Conservation (phyloP, 2,329 filamentous ascomycete genomes). For the Fusarium sp. region DNA sequence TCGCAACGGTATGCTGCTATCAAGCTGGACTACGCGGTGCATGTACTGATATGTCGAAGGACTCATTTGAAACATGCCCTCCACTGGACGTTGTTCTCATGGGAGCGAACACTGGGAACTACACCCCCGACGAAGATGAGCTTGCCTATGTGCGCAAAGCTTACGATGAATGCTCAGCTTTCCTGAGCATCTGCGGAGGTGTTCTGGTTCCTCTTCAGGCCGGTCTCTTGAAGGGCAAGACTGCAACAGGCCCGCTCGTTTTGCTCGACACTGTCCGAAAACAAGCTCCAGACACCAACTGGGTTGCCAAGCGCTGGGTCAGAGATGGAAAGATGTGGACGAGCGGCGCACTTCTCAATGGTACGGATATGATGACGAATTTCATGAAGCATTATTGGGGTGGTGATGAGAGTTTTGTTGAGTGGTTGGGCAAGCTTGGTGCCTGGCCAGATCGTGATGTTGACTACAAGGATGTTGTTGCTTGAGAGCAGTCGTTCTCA, state of each 20-base stretch:
- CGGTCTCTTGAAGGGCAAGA: conserved; percentile 53
- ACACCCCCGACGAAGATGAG: conserved; percentile 49
- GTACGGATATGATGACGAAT: conserved; percentile 48
- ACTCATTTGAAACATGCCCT: conserved; percentile 54
- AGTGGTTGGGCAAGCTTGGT: conserved; percentile 30
- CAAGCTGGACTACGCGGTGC: accelerated
- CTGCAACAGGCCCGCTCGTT: conserved; percentile 49
- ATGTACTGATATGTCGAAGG: conserved; percentile 34
- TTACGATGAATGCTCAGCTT: conserved; percentile 50
- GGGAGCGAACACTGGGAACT: conserved; percentile 48
- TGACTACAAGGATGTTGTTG: conserved; percentile 47
- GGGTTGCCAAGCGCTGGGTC: conserved; percentile 53
- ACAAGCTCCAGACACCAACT: conserved; percentile 46
- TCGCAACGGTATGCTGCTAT: conserved; percentile 43
- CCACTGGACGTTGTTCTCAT: conserved; percentile 55
- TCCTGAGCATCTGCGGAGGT: conserved; percentile 55
- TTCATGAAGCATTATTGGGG: conserved; percentile 48
- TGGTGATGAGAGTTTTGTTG: conserved; percentile 33
- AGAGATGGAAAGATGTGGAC: conserved; percentile 53
- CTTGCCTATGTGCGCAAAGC: conserved; percentile 51
- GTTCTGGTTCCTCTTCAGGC: conserved; percentile 47
- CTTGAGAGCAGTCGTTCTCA: not conserved
- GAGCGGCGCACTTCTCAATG: conserved; percentile 50
- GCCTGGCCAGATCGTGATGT: conserved; percentile 47
- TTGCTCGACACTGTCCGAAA: conserved; percentile 44